Evolutionary conservation across 2,329 filamentous ascomycete genomes (phyloP), one percentile per base, ranked within the genome.

Genomic region (Alternaria brassicae): DNA sequence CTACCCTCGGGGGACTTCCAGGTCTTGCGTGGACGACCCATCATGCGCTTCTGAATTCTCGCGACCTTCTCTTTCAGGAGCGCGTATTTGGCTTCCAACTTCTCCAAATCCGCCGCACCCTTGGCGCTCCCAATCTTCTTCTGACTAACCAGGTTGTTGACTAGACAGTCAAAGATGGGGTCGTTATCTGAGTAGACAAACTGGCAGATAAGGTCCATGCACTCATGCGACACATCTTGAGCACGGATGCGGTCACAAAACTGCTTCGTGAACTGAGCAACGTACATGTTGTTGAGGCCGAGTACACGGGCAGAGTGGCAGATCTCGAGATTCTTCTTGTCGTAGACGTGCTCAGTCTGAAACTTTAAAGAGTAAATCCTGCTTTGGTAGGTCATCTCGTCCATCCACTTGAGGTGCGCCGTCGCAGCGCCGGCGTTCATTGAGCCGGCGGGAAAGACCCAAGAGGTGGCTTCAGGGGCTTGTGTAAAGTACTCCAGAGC

Each of bases 261-360:
- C 2, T 66, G 51, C 42, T 65, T 67, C 1, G 73, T 76, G 50
- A 76, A 74, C 53, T 76, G 73, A 0, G 65, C 68, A 1, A 76
- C 59, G 27, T 76, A 76, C n/a, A 63, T 69, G 53, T 67, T 70
- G 47, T 71, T 67, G 3, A 75, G 45, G 6, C 72, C 72, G 1
- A 75, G 51, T 1, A 68, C 63, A 6, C 70, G 67, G 3, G 71
- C 60, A 3, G 69, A 69, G 12, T 60, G 69, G 28, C 70, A 67
- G 49, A 75, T 65, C 4, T 62, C 50, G 2, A 75, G 34, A 27
- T 76, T 73, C 49, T 68, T 62, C 10, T 54, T 40, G 21, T 74
- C 67, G 21, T 55, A 37, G 10, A 61, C 57, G 4, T 63, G 52
- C 1, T 63, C 56, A 3, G 49, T 54, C 51, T 68, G 53, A 6